Base-by-base conservation (phyloP, 2,329 filamentous ascomycete genomes). In the Xylariales sp. region DNA sequence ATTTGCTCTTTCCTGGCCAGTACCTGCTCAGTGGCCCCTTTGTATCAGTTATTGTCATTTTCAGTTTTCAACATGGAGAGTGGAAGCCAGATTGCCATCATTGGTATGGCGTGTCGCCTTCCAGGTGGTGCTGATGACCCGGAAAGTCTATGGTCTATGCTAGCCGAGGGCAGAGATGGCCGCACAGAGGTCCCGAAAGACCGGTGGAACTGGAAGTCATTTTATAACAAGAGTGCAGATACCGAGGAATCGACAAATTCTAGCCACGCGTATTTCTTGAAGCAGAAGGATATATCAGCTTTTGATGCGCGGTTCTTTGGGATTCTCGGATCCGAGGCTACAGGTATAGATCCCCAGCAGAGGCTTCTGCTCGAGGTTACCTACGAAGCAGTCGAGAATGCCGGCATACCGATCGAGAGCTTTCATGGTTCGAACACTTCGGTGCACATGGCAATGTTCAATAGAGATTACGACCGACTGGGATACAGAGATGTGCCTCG, bases 71-170 rank as follows among this genome's bases (percentile, higher is more conserved):
- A n/a, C n/a, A n/a, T n/a, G n/a, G n/a, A n/a, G n/a, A n/a, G n/a
- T n/a, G n/a, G n/a, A n/a, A n/a, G n/a, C n/a, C n/a, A n/a, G n/a
- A 77, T 86, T 53, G 82, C 82, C 47, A 84, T 86, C 45, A 74
- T 85, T 32, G 80, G 80, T 46, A 80, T 83, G 69, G 75, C 81
- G 33, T 80, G 81, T 49, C 71, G 82, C 38, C 81, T 82, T 55
- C 81, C 82, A 9, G 61, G 76, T 27, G 50, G 54, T 43, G 77
- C 80, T 45, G 73, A 74, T 15, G 74, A 70, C 51, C 71, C 74
- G 34, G 77, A 83, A 28, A 69, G 71, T 22, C 76, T 85, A 38
- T 88, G 84, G 83, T 75, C 85, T 24, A 64, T 88, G 2, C 66
- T 88, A 7, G 72, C 78, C 50, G 73, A 80, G 48, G 83, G 83